These are phyloP conservation scores for Hypocrella siamensis DNA, from an alignment of 2,329 filamentous ascomycete species.

Conservation along the genomic window DNA sequence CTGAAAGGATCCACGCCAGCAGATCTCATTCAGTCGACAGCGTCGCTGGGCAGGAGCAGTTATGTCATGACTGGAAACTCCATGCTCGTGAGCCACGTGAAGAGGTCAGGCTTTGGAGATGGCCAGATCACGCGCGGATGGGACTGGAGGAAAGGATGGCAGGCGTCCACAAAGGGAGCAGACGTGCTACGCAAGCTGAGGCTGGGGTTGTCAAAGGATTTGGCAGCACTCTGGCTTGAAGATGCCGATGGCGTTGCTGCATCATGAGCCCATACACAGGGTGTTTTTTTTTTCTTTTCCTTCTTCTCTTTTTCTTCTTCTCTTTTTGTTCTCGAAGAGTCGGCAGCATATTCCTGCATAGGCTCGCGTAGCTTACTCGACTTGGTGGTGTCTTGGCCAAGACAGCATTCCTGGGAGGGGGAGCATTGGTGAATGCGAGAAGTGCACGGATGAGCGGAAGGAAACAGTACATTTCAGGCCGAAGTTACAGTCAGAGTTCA, in stretches of 20 bases:
- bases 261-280: neutral
- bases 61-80: conserved; percentile 62
- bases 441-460: no score
- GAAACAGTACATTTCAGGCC: no score
- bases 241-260: conserved; percentile 41
- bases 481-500: no score
- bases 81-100: conserved; percentile 48
- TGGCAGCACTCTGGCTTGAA: conserved; percentile 53
- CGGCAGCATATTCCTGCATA: no score
- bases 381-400: no score
- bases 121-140: conserved; percentile 45
- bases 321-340: no score
- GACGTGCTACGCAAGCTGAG: conserved; percentile 62
- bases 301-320: neutral
- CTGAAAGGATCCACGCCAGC: conserved; percentile 46
- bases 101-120: conserved; percentile 42
- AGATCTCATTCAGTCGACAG: conserved; percentile 45
- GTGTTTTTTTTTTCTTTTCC: neutral
- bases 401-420: no score
- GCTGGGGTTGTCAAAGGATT: conserved; percentile 56
- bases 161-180: conserved; percentile 41
- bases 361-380: no score
- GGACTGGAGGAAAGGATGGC: conserved; percentile 72
- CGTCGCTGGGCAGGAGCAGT: conserved; percentile 39
- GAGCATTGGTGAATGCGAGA: no score